A percentile compares a stretch with the other conserved stretches of the same genome.
phyloP scores from a whole-genome alignment of 2,329 filamentous ascomycete genomes.

The Coleophoma crateriformis region DNA sequence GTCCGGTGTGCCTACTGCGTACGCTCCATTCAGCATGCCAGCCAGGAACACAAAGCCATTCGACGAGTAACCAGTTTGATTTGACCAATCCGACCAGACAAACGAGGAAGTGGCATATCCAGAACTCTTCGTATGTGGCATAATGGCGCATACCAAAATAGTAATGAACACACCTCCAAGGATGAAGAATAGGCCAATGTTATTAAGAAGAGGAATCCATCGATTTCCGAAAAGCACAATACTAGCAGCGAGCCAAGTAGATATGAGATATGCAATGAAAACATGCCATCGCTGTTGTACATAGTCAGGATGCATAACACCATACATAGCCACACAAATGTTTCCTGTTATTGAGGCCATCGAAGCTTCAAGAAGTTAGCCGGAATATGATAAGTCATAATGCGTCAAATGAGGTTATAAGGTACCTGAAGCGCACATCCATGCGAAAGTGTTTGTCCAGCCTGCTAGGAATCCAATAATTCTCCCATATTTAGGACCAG shows the following conservation, averaged over 20 bases:
- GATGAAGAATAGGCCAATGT: slow-evolving; percentile 47
- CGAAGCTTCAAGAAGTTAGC: not conserved
- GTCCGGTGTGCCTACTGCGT: slow-evolving; percentile 61
- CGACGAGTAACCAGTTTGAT: slow-evolving; percentile 37
- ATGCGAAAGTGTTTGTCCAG: slow-evolving; percentile 46
- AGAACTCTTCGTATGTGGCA: slow-evolving; percentile 39
- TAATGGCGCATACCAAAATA: slow-evolving; percentile 47
- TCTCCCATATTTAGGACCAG: slow-evolving; percentile 37
- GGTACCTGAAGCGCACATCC: slow-evolving; percentile 35
- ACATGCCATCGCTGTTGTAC: slow-evolving; percentile 34
- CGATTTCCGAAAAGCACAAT: slow-evolving; percentile 19
- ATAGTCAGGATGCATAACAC: slow-evolving; percentile 24
- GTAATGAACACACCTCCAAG: slow-evolving; percentile 52
- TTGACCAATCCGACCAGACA: slow-evolving; percentile 39
- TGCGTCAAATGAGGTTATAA: not conserved
- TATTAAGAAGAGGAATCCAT: slow-evolving; percentile 12
- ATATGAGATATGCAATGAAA: slow-evolving; percentile 35
- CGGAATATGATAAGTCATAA: slow-evolving; percentile 2
- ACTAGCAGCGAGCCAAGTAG: slow-evolving; percentile 33
- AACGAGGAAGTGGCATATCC: slow-evolving; percentile 34
- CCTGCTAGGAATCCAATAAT: slow-evolving; percentile 43
- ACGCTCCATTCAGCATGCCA: slow-evolving; percentile 64
- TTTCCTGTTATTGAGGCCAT: slow-evolving; percentile 16
- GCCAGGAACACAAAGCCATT: slow-evolving; percentile 53
- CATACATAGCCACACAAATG: slow-evolving; percentile 12